Evolutionary conservation across 2,329 filamentous ascomycete genomes (phyloP).

Genomic region (Fusarium bactridioides): DNA sequence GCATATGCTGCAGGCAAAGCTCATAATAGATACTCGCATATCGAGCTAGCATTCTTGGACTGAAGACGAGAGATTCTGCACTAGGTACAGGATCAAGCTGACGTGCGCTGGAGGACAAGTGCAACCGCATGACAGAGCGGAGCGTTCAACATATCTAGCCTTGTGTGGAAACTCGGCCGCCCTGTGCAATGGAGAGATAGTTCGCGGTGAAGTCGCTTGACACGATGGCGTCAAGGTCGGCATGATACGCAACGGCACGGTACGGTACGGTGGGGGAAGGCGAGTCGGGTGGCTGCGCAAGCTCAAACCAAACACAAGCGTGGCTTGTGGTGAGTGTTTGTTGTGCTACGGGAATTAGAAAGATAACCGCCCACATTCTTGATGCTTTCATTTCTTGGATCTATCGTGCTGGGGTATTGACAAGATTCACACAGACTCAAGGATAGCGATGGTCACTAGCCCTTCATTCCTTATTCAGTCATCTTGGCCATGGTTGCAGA

Average conservation of each 20-base stretch:
- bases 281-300: slow-evolving; percentile 23
- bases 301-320: slow-evolving; percentile 9
- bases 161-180: background rate
- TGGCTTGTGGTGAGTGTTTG: background rate
- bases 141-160: background rate
- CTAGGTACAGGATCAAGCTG: background rate
- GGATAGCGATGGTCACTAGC: background rate
- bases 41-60: background rate
- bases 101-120: slow-evolving; percentile 10
- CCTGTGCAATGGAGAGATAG: background rate
- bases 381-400: background rate
- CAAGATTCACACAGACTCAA: background rate
- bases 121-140: slow-evolving; percentile 6
- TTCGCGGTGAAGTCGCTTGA: background rate
- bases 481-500: background rate
- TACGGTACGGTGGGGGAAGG: background rate
- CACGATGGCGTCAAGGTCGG: background rate
- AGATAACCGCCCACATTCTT: background rate
- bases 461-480: background rate
- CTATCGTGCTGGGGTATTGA: background rate
- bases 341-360: background rate
- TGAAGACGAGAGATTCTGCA: slow-evolving; percentile 24
- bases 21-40: slow-evolving; percentile 10
- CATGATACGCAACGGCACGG: background rate
- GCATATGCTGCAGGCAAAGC: background rate